Conservation (phyloP, 1,284 basidiomycete species). For the Tremellales sp. region DNA sequence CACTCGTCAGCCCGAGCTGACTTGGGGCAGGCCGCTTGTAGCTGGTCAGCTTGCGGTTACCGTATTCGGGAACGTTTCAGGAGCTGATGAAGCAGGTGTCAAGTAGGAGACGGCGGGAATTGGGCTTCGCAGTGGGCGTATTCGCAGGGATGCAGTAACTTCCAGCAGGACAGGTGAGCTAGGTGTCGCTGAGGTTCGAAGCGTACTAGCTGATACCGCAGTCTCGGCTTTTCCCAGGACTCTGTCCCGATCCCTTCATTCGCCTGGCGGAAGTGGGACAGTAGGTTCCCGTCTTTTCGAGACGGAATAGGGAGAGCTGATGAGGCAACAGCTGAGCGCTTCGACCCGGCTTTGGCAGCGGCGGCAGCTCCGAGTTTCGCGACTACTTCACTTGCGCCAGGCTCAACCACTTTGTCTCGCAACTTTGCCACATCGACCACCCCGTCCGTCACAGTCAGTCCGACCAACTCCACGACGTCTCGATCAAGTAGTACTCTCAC, state of each 20-base stretch:
- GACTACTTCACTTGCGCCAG: constrained; percentile 2
- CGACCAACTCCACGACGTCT: too few relatives aligned
- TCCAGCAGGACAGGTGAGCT: constrained; percentile 11
- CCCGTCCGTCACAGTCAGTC: too few relatives aligned
- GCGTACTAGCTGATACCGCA: background rate
- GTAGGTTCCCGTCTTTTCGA: background rate
- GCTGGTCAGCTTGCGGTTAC: background rate
- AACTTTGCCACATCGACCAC: constrained; percentile 19
- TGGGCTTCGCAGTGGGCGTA: constrained; percentile 14
- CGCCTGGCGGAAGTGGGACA: constrained; percentile 10
- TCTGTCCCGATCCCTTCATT: constrained; percentile 5
- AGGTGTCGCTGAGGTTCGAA: background rate
- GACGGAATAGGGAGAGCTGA: background rate
- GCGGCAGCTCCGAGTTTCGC: constrained; percentile 7
- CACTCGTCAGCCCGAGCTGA: background rate
- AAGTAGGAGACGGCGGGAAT: constrained; percentile 6
- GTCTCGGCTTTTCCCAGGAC: constrained; percentile 9
- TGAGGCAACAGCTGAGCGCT: background rate
- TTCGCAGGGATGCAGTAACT: constrained; percentile 10
- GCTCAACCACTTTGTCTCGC: constrained; percentile 24
- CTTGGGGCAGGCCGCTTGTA: constrained; percentile 22
- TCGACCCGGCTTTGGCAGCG: background rate
- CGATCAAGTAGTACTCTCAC: too few relatives aligned
- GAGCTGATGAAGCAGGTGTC: constrained; percentile 9
- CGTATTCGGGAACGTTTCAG: too few relatives aligned